phyloP scores from a whole-genome alignment of 1,284 basidiomycete genomes.

The Rhodotorula mucilaginosa region DNA sequence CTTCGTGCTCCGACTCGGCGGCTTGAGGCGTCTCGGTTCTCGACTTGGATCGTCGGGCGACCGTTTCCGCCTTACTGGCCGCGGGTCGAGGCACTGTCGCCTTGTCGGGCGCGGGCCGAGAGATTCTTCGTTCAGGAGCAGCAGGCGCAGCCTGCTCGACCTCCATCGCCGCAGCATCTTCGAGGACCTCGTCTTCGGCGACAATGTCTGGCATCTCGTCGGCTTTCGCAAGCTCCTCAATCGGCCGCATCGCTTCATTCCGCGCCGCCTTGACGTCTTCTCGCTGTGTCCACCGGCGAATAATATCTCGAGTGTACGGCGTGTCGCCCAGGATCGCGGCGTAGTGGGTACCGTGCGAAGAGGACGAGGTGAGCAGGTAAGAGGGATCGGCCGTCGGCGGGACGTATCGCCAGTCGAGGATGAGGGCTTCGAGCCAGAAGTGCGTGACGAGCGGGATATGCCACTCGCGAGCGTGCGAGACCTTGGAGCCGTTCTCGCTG shows the following conservation, averaged over 20 bases:
- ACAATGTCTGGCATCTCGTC: conserved; percentile 1
- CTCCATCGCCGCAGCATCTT: not conserved
- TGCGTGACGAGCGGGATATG: conserved; percentile 82
- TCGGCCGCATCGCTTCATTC: conserved; percentile 16
- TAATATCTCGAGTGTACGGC: conserved; percentile 9
- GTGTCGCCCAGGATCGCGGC: conserved; percentile 24
- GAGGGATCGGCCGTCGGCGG: conserved; percentile 13
- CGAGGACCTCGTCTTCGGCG: not conserved
- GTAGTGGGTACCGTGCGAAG: conserved; percentile 17
- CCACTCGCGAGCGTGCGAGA: conserved; percentile 71
- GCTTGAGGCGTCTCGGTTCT: no score
- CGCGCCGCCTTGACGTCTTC: conserved; percentile 14
- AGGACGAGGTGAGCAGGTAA: conserved; percentile 2
- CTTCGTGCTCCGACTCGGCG: no score
- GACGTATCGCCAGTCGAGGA: conserved; percentile 63
- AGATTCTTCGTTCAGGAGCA: no score
- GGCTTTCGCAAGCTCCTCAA: conserved; percentile 28
- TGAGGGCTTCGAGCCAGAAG: conserved; percentile 83
- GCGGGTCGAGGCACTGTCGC: no score
- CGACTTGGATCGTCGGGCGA: no score
- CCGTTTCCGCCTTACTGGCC: no score
- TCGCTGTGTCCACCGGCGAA: conserved; percentile 28
- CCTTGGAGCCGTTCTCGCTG: conserved; percentile 69
- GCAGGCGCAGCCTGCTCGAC: not conserved
- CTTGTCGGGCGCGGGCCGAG: no score